phyloP scores from a whole-genome alignment of 306 rosid species.

The Abrus pulchellus region DNA sequence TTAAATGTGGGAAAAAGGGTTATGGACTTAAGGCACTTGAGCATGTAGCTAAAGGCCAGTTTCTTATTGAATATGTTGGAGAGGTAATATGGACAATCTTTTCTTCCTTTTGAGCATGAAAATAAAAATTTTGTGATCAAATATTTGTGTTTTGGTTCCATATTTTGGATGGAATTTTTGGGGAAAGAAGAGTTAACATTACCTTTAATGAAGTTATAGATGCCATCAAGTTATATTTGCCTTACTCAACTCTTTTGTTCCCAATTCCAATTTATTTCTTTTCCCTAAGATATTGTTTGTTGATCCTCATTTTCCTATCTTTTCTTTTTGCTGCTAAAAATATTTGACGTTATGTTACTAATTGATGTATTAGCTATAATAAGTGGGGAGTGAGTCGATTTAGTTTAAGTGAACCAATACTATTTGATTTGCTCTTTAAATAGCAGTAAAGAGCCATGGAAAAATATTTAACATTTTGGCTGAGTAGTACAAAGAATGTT shows the following conservation, averaged over 20 bases:
- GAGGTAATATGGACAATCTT: slow-evolving; percentile 69
- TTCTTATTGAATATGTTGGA: slow-evolving; percentile 98
- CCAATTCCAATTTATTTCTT: not conserved
- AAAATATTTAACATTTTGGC: slow-evolving; percentile 20
- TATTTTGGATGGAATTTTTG: slow-evolving; percentile 33
- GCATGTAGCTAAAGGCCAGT: slow-evolving; percentile 73
- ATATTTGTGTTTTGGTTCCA: slow-evolving; percentile 40
- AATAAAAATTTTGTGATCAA: slow-evolving; percentile 22
- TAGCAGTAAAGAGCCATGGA: slow-evolving; percentile 9
- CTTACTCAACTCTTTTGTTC: slow-evolving; percentile 18
- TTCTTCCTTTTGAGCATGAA: slow-evolving; percentile 33
- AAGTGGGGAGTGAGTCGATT: slow-evolving; percentile 29
- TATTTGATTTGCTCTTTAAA: slow-evolving; percentile 30
- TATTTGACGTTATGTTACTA: slow-evolving; percentile 17
- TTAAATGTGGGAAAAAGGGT: slow-evolving; percentile 94
- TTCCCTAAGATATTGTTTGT: slow-evolving; percentile 14
- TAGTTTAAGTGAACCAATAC: slow-evolving; percentile 35
- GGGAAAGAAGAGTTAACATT: slow-evolving; percentile 15
- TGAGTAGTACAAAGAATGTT: slow-evolving; percentile 18
- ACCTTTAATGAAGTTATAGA: slow-evolving; percentile 29
- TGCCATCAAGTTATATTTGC: slow-evolving; percentile 41
- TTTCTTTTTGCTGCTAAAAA: slow-evolving; percentile 29
- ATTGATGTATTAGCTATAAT: not conserved
- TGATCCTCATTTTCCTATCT: slow-evolving; percentile 4
- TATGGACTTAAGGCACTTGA: slow-evolving; percentile 82